Evolutionary conservation across 768 basidiomycete genomes (phyloP).

Genomic region (Coprinopsis strossmayeri): DNA sequence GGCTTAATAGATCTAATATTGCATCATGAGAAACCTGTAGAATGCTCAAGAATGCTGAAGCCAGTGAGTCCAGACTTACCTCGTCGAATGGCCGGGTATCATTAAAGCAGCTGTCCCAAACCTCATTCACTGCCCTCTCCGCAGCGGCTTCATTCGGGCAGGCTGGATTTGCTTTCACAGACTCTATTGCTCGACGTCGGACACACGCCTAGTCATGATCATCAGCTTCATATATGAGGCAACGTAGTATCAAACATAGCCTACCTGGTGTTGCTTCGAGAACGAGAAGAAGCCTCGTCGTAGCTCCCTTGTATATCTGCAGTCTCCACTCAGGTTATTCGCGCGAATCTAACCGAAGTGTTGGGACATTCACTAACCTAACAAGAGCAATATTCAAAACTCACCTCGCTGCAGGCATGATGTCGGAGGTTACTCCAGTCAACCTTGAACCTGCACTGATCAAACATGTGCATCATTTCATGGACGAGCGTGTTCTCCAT

Average conservation of each 20-base stretch:
- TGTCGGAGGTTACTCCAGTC: constrained; percentile 88
- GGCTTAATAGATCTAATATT: constrained; percentile 14
- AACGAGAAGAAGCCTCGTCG: constrained; percentile 70
- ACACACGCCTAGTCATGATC: constrained; percentile 66
- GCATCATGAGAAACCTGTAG: not conserved
- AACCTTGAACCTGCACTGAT: constrained; percentile 91
- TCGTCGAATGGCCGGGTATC: constrained; percentile 98
- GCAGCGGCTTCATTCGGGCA: constrained; percentile 75
- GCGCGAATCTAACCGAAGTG: constrained; percentile 93
- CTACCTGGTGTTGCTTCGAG: constrained; percentile 91
- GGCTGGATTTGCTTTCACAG: constrained; percentile 72
- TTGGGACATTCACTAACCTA: no score
- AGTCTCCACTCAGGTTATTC: constrained; percentile 91
- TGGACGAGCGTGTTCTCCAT: constrained; percentile 93
- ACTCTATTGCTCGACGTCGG: constrained; percentile 77
- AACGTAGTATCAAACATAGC: not conserved
- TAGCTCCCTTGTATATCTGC: constrained; percentile 78
- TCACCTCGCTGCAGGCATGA: constrained; percentile 95
- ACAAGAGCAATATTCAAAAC: constrained; percentile 26
- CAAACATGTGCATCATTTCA: constrained; percentile 93
- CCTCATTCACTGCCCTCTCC: constrained; percentile 89
- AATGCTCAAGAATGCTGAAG: not conserved
- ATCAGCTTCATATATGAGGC: not conserved
- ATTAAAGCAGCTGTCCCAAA: constrained; percentile 93
- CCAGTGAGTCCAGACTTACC: constrained; percentile 36